These are phyloP conservation scores for Apium graveolens DNA, from an alignment of 129 eudicot species.

Conservation along the genomic window DNA sequence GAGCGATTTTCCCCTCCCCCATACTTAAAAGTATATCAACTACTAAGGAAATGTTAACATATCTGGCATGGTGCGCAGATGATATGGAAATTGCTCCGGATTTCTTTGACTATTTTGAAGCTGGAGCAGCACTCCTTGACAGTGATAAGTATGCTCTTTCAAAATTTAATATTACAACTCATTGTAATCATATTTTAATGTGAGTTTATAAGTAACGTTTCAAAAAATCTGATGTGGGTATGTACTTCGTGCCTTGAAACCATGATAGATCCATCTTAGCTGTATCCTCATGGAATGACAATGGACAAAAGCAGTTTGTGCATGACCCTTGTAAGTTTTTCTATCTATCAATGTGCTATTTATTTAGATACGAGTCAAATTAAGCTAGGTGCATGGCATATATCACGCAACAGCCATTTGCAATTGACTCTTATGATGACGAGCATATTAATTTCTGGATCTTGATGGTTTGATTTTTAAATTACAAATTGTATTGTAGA, in stretches of 20 bases:
- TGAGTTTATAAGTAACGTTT: background rate
- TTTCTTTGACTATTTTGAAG: constrained; percentile 88
- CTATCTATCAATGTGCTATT: background rate
- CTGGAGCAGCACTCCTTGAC: constrained; percentile 89
- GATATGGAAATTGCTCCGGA: constrained; percentile 98
- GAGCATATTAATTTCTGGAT: background rate
- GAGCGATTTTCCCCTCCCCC: background rate
- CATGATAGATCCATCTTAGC: constrained; percentile 61
- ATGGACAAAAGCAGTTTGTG: constrained; percentile 92
- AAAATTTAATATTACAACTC: constrained; percentile 3
- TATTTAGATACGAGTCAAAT: background rate
- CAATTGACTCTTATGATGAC: background rate
- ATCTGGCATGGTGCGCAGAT: constrained; percentile 43
- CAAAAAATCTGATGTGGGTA: too few relatives aligned
- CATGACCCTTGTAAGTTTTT: constrained; percentile 87
- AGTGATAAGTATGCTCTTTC: constrained; percentile 57
- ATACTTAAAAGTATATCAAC: background rate
- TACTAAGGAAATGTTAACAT: constrained; percentile 14
- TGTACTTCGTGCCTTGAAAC: background rate
- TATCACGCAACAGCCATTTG: background rate
- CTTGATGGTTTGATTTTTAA: background rate
- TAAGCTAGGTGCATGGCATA: background rate
- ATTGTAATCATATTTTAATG: background rate
- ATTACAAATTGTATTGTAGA: background rate
- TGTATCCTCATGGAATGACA: constrained; percentile 97